phyloP scores from a whole-genome alignment of 2,329 filamentous ascomycete species.

The Diplocarpon mali region DNA sequence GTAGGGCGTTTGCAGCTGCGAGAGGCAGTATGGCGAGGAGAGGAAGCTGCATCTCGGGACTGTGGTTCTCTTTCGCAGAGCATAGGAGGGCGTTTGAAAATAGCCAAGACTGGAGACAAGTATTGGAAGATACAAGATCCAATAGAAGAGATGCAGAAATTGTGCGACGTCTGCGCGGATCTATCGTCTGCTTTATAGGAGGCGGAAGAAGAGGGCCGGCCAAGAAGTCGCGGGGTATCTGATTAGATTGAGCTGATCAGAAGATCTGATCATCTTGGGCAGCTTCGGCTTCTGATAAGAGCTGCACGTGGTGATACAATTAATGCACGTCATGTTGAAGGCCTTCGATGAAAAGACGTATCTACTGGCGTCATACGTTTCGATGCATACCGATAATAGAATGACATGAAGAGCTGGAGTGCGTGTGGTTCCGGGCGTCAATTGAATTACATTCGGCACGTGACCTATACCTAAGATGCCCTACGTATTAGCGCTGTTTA shows the following conservation, averaged over 20 bases:
- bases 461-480: neutral
- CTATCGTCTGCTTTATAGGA: constrained; percentile 3
- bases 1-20: constrained; percentile 19
- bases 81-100: neutral
- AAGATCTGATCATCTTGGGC: neutral
- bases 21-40: constrained; percentile 17
- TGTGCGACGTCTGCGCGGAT: neutral
- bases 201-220: neutral
- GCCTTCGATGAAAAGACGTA: too few species aligned
- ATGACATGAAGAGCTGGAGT: too few species aligned
- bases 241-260: neutral
- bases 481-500: constrained; percentile 5
- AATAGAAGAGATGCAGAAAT: neutral
- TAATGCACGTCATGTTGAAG: too few species aligned
- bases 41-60: constrained; percentile 18
- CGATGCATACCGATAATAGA: too few species aligned
- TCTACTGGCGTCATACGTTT: too few species aligned
- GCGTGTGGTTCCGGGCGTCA: neutral
- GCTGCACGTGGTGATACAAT: neutral
- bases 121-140: neutral
- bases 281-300: neutral
- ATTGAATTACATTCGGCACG: neutral
- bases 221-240: neutral
- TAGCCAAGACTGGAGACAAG: neutral
- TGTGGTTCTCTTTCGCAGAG: neutral